Evolutionary conservation across 768 basidiomycete species (phyloP), one percentile per base, ranked within the genome.

Genomic region (Mycena rebaudengoi): DNA sequence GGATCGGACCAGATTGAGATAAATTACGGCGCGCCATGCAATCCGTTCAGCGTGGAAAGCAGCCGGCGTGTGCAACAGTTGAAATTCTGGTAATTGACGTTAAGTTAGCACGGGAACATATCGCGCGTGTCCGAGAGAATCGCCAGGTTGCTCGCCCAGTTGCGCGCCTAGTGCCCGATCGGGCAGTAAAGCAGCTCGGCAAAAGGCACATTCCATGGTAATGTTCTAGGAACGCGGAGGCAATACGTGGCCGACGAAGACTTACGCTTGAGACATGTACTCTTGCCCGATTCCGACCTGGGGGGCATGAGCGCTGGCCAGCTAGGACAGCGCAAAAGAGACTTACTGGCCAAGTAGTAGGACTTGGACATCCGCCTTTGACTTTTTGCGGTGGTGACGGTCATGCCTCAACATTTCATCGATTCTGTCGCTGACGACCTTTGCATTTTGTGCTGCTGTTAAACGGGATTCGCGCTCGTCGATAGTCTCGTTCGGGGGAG

Each of bases 191-290:
- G 40, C 52, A 59, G 35, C 43, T 59, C 63, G 63, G 63, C 63
- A 54, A 65, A 40, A 29, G n/a, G 26, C 10, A 60, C 53, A 60
- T 65, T 65, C 64, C 64, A 65, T 60, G 60, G 46, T 45, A 64
- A 55, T 60, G 58, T 65, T 65, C 64, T 40, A 56, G 30, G 32
- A 55, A 67, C 58, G n/a, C n/a, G 66, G 66, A 64, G 43, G 65
- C 55, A 62, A 55, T 68, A 56, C 48, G 33, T 56, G 57, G 43
- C 56, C 50, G 55, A 25, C 58, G 54, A 46, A 59, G 51, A 88
- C 92, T 86, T 82, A 94, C 92, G 92, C 80, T 94, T 94, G 70
- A 94, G 82, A 8, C 92, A 92, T 10, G 93, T 95, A 73, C 91
- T 92, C 82, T 94, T 95, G 39, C 92, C 93, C 70, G 91, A 93